Conservation (phyloP, 345 rosid genomes). For the Populus davidiana region DNA sequence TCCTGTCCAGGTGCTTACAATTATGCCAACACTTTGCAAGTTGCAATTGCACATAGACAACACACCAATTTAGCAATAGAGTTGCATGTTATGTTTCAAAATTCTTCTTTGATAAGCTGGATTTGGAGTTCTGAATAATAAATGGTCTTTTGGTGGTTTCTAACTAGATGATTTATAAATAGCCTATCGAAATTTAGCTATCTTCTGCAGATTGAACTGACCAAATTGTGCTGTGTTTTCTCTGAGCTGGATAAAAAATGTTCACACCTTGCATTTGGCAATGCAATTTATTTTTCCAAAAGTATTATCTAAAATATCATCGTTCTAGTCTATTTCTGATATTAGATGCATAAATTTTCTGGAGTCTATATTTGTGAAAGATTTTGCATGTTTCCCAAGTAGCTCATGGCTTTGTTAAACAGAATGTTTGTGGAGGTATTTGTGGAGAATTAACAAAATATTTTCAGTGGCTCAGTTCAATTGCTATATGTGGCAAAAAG, state of each 20-base stretch:
- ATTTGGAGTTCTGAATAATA: background rate
- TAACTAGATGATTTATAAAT: background rate
- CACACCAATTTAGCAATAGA: background rate
- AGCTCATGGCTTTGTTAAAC: background rate
- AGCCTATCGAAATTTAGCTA: background rate
- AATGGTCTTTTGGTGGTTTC: background rate
- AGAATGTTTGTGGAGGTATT: background rate
- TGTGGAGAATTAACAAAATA: background rate
- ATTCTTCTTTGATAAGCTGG: background rate
- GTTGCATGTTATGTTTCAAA: constrained; percentile 10
- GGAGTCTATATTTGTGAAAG: background rate
- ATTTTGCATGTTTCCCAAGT: background rate
- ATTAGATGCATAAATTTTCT: background rate
- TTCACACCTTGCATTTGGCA: background rate
- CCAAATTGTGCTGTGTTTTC: background rate
- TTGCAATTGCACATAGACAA: constrained; percentile 6
- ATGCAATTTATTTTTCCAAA: background rate
- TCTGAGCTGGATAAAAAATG: background rate
- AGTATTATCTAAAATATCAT: background rate
- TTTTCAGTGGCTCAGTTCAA: background rate
- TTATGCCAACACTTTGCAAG: background rate
- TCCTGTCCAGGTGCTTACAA: background rate
- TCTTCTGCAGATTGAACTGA: background rate
- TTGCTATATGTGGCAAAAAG: background rate
- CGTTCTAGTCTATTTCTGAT: background rate